phyloP scores from a whole-genome alignment of 2,329 filamentous ascomycete species.

The Aspergillus aculeatus region DNA sequence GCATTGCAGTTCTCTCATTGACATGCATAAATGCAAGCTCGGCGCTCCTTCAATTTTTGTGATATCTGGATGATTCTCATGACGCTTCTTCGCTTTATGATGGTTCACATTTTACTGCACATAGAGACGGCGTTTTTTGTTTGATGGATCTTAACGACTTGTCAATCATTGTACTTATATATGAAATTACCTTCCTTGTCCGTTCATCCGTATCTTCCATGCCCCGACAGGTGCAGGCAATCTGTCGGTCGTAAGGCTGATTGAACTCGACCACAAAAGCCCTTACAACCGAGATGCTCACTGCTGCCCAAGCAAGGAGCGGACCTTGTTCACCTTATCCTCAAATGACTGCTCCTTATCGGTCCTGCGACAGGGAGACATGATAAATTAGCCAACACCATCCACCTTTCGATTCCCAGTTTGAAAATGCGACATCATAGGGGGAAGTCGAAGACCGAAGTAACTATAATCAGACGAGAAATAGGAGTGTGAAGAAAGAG shows the following conservation, averaged over 20 bases:
- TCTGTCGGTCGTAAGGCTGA: neutral
- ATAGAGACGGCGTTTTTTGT: constrained; percentile 9
- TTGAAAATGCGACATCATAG: neutral
- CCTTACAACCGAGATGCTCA: neutral
- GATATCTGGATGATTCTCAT: constrained; percentile 3
- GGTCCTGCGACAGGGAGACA: constrained; percentile 53
- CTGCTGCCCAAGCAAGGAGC: constrained; percentile 49
- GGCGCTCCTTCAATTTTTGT: constrained; percentile 5
- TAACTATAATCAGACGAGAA: neutral
- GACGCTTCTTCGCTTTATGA: constrained; percentile 7
- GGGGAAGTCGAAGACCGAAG: neutral
- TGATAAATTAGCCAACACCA: constrained; percentile 16
- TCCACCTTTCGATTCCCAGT: neutral
- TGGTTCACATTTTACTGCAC: neutral
- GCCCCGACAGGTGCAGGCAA: neutral
- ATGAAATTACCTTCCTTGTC: neutral
- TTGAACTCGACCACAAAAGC: neutral
- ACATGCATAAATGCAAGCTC: neutral
- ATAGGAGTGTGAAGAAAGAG: neutral
- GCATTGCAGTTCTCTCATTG: neutral
- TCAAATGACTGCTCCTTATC: constrained; percentile 80
- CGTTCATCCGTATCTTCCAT: neutral
- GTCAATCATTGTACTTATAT: constrained; percentile 1
- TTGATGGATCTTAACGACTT: constrained; percentile 5
- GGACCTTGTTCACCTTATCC: constrained; percentile 71